Base-by-base conservation (phyloP, 148 eudicot species). In the Bassia scoparia region DNA sequence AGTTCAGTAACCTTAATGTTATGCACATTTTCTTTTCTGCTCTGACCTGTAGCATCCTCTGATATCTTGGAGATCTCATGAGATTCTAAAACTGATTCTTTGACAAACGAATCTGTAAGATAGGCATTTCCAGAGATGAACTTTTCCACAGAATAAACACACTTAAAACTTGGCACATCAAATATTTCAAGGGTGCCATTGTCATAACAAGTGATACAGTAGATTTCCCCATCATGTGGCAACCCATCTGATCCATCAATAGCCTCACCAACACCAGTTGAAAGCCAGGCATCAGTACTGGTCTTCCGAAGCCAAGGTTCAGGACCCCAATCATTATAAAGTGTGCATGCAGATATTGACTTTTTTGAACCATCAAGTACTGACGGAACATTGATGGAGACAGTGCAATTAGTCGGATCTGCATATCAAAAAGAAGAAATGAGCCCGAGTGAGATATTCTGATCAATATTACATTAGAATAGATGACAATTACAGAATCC, bases 251-350 rank as follows among this genome's bases (percentile, higher is more conserved):
- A 77, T 35, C 93, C 96, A 83, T 91, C 98, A 78, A 95, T 83
- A 77, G 97, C 82, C 86, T 88, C 98, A 72, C 88, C 88, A 60
- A 89, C 69, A 11, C 97, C 97, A 78, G 93, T 81, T 73, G 91
- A 87, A 79, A 95, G 98, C 98, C 98, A 95, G 17, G 98, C 98
- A 85, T 95, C 98, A 64, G 92, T 87, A 79, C 98, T 95, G 64
- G 98, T 88, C 82, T 86, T 91, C 21, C 92, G 79, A 31, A 95
- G 96, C 98, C 98, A 95, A 70, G 97, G 92, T 75, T 89, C 97
- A 5, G 96, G 91, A 37, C 96, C 98, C 84, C 81, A 88, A 86
- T 95, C 98, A 78, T 84, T 85, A 81, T 95, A 95, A 34, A 95
- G 87, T 41, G 97, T 84, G 80, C 97, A 95, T 1, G 97, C 93